Evolutionary conservation across 192 early-diverging fungal genomes (phyloP).

Genomic region (Podila epicladia): DNA sequence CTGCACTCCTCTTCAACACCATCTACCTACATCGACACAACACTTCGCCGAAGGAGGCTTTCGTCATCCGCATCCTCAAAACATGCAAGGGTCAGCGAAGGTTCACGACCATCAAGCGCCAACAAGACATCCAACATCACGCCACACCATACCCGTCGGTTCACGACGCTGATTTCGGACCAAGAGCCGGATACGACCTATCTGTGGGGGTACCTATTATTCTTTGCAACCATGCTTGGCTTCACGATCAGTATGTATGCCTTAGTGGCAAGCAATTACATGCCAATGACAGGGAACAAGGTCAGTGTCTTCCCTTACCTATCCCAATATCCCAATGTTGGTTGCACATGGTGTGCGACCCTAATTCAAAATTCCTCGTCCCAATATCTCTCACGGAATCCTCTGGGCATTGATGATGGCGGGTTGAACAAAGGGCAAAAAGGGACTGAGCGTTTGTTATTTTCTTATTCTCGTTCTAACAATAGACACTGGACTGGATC

Average conservation of each 20-base stretch:
- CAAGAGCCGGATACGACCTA: conserved; percentile 73
- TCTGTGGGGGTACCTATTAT: conserved; percentile 72
- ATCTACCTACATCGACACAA: conserved; percentile 1
- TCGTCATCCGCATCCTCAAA: conserved; percentile 31
- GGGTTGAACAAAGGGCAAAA: neutral
- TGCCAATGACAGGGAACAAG: conserved; percentile 74
- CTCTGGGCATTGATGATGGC: too few species aligned
- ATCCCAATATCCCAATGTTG: too few species aligned
- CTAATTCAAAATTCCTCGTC: too few species aligned
- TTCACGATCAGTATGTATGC: conserved; percentile 74
- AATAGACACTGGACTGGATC: conserved; percentile 72
- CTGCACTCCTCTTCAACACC: neutral
- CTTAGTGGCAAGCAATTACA: conserved; percentile 70
- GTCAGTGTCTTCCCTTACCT: conserved; percentile 27
- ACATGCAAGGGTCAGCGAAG: conserved; percentile 2
- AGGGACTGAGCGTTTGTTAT: neutral
- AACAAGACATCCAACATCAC: conserved; percentile 47
- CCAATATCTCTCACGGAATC: too few species aligned
- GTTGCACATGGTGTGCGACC: too few species aligned
- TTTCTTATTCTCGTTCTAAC: neutral
- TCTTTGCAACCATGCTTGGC: conserved; percentile 64
- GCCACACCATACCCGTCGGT: conserved; percentile 62
- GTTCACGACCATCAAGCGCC: neutral
- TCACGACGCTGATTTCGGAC: conserved; percentile 65
- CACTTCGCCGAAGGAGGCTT: conserved; percentile 26